Base-by-base conservation (phyloP, 2,329 filamentous ascomycete species). In the Cercospora nicotianae region DNA sequence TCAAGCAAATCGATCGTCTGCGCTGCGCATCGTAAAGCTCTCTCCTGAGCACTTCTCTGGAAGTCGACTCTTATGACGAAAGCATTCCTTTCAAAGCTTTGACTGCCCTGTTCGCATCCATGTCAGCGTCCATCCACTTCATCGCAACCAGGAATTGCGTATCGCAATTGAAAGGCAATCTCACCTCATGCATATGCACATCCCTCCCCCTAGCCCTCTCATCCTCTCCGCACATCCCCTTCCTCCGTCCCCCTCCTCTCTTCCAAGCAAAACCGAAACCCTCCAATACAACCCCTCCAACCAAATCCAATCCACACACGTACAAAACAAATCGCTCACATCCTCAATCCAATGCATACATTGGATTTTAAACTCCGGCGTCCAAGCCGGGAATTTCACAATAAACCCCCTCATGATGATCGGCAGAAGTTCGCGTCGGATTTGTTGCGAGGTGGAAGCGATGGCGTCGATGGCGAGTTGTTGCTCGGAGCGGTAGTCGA, bases 311-410 rank as follows among this genome's bases (percentile, higher is more conserved):
- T 68, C 68, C 26, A 72, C 51, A 13, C 63, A 64, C 5, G 26
- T 18, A 26, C 68, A 60, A 12, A 68, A 69, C 7, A 18, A 23
- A 20, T 70, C 69, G 51, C 67, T 70, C 5, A 68, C 68, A 39
- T 60, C 60, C 1, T 64, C 42, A 13, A 70, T 63, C 67, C 68
- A 72, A 36, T 68, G 61, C 28, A 66, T n/a, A 33, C 68, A 72
- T 28, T 70, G 68, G 5, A 64, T 12, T 31, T 72, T 72, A 45
- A 69, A 70, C n/a, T 70, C 70, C 2, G 60, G 62, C 12, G 64
- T 69, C 69, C 69, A 70, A 26, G 65, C 69, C 1, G 70, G 70
- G 18, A 72, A 65, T 48, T 70, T 69, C 7, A 70, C 63, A n/a
- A 72, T 69, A n/a, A 57, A 60, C 28, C 65, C 67, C 2, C 65